Base-by-base conservation (phyloP, 495 filamentous ascomycete genomes). In the Baudoinia panamericana region DNA sequence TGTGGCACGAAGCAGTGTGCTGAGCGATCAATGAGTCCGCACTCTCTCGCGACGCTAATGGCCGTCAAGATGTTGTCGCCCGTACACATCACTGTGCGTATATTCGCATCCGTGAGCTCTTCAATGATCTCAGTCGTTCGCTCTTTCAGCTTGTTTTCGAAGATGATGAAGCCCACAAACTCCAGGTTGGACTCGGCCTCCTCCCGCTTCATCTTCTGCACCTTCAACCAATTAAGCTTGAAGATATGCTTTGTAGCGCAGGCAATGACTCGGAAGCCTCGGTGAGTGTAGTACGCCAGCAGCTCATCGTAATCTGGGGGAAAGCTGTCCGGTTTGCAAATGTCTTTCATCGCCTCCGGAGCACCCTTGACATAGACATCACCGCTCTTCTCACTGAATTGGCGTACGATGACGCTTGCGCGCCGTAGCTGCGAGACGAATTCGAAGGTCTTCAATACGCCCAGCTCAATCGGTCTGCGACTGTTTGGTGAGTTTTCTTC, bases 11-110 rank as follows among this genome's bases (percentile, higher is more conserved):
- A 99, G 57, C 88, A 94, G 40, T 86, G 81, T 3, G 85, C 81
- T 31, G 73, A 73, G 40, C 66, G 71, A 45, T 83, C 75, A 39
- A 99, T 76, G 42, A 99, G 67, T 39, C 76, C 70, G 60, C 90
- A 96, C 56, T 99, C 87, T 51, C 85, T 75, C 5, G 88, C 90
- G 45, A 99, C 92, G 55, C 87, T 94, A 50, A 99, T 82, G 12
- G 92, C 92, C 12, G 92, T 99, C 29, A 96, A 67, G 42, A 99
- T 96, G 44, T 99, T 99, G 63, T 99, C 92, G 35, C 92, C 92
- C 0, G 92, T 99, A 48, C 90, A 93, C 92, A 99, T 99, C 39
- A 94, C 75, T 24, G 79, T 82, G 19, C 84, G 77, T 48, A 99
- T 94, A 19, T 78, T 79, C 9, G 92, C 88, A 31, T 77, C 63